phyloP scores from a whole-genome alignment of 345 rosid genomes.

The Limnanthes douglasii region DNA sequence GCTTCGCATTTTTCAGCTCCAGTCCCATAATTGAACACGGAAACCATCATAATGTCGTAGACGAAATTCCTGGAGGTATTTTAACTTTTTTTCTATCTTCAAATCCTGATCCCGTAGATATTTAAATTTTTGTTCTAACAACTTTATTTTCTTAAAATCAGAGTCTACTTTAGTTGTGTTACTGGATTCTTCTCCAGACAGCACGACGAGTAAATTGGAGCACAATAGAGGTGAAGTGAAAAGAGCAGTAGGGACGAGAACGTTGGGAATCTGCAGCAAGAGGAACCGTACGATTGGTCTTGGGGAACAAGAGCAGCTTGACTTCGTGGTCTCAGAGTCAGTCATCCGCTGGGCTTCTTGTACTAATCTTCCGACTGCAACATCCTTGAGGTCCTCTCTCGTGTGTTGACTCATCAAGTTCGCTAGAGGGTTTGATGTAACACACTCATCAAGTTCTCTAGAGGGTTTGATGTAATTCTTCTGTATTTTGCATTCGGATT shows the following conservation, averaged over 20 bases:
- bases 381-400: conserved; percentile 35
- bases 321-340: conserved; percentile 31
- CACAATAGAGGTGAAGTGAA: conserved; percentile 14
- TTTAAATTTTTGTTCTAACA: neutral
- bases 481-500: no score
- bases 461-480: no score
- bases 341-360: conserved; percentile 66
- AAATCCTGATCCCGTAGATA: neutral
- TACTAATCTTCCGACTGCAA: conserved; percentile 33
- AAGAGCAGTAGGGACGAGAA: conserved; percentile 20
- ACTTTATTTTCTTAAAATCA: conserved; percentile 5
- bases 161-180: conserved; percentile 15
- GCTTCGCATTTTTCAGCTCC: conserved; percentile 45
- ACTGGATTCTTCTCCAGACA: conserved; percentile 12
- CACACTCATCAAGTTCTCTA: no score
- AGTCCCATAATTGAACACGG: conserved; percentile 14
- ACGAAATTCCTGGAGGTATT: conserved; percentile 22
- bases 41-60: conserved; percentile 1
- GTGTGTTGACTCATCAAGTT: no score
- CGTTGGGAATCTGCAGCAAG: conserved; percentile 28
- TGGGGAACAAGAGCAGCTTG: conserved; percentile 36
- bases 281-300: conserved; percentile 46
- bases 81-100: conserved; percentile 4
- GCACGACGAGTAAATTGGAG: conserved; percentile 17
- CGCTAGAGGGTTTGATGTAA: no score